Conservation (phyloP, 177 flowering plant genomes). For the Vitis hybrid region DNA sequence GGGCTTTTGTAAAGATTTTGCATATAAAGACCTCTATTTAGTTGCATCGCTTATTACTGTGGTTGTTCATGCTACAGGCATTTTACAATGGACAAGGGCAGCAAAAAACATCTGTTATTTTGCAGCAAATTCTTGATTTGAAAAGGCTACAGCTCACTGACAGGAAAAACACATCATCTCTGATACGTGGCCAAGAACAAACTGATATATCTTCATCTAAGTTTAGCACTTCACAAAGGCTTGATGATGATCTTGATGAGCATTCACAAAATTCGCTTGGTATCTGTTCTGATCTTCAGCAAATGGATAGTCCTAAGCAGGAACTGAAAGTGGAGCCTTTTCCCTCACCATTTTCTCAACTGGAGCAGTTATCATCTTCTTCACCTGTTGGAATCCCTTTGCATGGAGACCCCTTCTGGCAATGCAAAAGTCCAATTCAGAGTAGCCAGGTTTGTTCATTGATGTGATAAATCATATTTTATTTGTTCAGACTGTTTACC, state of each 20-base stretch:
- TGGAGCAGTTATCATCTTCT: conserved; percentile 34
- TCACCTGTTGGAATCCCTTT: conserved; percentile 32
- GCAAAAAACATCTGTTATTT: conserved; percentile 31
- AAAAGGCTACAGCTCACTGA: conserved; percentile 55
- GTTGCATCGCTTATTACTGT: neutral
- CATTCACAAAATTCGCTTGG: conserved; percentile 18
- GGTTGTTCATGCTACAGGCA: conserved; percentile 23
- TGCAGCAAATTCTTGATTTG: conserved; percentile 65
- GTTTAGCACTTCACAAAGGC: conserved; percentile 6
- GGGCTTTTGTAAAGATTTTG: too few species aligned
- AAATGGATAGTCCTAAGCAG: conserved; percentile 24
- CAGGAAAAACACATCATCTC: conserved; percentile 22
- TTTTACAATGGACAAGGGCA: conserved; percentile 19
- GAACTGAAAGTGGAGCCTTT: conserved; percentile 31
- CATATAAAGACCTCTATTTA: too few species aligned
- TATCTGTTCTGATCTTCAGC: conserved; percentile 20
- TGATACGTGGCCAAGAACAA: conserved; percentile 22
- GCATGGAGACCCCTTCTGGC: conserved; percentile 62
- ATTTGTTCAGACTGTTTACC: too few species aligned
- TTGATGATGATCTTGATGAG: conserved; percentile 24
- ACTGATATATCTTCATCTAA: conserved; percentile 18
- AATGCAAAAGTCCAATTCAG: conserved; percentile 45
- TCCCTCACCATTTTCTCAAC: conserved; percentile 41
- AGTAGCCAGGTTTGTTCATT: conserved; percentile 50
- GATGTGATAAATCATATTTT: neutral